Evolutionary conservation across 352 stramenopile genomes (phyloP).

Genomic region (Phytophthora pseudosyringae): DNA sequence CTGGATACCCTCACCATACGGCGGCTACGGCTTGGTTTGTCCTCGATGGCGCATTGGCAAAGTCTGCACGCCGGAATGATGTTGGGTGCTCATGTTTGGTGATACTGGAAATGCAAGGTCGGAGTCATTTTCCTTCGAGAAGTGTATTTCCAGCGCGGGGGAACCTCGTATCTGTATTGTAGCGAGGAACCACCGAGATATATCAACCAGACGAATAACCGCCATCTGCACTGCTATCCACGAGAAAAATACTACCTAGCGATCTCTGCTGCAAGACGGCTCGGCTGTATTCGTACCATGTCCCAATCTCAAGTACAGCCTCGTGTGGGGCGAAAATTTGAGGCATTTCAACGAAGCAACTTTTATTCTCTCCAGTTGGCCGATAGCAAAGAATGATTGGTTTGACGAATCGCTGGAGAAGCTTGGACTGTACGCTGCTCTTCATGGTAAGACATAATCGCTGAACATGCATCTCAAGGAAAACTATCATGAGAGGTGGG

Average conservation of each 20-base stretch:
- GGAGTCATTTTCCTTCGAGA: neutral
- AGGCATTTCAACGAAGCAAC: too few relatives aligned
- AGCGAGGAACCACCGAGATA: neutral
- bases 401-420: slow-evolving; percentile 58
- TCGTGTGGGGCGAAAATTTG: too few relatives aligned
- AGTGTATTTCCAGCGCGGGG: neutral
- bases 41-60: slow-evolving; percentile 24
- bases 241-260: too few relatives aligned
- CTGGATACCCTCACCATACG: too few relatives aligned
- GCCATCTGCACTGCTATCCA: too few relatives aligned
- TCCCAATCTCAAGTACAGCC: too few relatives aligned
- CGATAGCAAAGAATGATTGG: slow-evolving; percentile 40
- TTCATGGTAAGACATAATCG: slow-evolving; percentile 45
- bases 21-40: slow-evolving; percentile 18
- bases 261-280: too few relatives aligned
- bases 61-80: neutral
- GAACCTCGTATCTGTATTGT: slow-evolving; percentile 3
- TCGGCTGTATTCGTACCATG: too few relatives aligned
- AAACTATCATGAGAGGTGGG: slow-evolving; percentile 28
- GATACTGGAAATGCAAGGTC: neutral
- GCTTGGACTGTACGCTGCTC: slow-evolving; percentile 44
- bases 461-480: slow-evolving; percentile 42
- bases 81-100: neutral
- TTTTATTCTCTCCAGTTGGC: slow-evolving; percentile 42
- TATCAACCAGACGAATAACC: slow-evolving; percentile 7